Conservation (phyloP, 306 rosid species). For the Corylus americana region DNA sequence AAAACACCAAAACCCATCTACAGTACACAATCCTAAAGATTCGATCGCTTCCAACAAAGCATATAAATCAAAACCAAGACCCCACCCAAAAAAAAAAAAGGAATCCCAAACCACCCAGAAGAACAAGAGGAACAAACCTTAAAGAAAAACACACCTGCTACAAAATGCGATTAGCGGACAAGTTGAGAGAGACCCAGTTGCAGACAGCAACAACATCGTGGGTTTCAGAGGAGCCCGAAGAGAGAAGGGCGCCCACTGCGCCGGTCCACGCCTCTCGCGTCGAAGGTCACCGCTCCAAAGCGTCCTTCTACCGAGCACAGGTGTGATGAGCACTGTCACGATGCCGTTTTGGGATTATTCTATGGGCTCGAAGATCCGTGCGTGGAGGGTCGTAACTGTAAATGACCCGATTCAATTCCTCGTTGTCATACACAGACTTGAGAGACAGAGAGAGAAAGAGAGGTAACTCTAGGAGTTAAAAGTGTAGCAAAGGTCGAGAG, state of each 20-base stretch:
- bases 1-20: background rate
- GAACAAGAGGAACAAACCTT: background rate
- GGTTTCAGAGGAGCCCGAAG: slow-evolving; percentile 2
- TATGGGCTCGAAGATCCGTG: slow-evolving; percentile 7
- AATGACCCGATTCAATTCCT: background rate
- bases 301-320: background rate
- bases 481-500: background rate
- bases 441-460: background rate
- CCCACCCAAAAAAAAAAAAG: background rate
- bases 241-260: background rate
- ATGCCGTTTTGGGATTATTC: background rate
- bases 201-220: background rate
- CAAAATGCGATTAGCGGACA: background rate
- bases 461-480: background rate
- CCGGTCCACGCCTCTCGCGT: background rate
- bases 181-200: background rate
- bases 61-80: background rate
- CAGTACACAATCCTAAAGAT: background rate
- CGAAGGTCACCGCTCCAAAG: background rate
- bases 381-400: background rate
- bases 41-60: background rate
- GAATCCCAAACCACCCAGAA: background rate
- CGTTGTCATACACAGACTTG: slow-evolving; percentile 3
- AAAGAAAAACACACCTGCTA: background rate
- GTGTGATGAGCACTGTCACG: background rate